Evolutionary conservation across 1,139 yeast species (phyloP), one percentile per base, ranked within the genome.

Genomic region (Pichia sp.): DNA sequence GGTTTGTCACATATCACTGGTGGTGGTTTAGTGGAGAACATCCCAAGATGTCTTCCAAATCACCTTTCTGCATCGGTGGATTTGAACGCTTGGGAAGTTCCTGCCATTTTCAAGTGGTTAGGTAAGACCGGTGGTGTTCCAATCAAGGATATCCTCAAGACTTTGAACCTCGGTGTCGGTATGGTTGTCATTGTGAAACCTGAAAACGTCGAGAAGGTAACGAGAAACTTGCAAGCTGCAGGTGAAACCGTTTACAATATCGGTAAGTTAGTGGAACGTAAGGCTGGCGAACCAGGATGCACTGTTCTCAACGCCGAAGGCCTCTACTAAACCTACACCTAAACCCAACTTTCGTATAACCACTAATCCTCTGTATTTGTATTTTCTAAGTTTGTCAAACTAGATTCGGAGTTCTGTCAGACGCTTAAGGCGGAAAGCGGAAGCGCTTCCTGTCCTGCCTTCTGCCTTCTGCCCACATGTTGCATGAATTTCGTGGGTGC

Each of bases 1-100:
- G 99, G 96, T 42, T 71, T 93, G 58, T 96, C 98, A 6, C 95
- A 93, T 58, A 91, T 93, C 52, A 93, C 99, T 18, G 99, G 99
- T 43, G 99, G 99, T 55, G 99, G 99, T 41, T 70, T 93, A 35
- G 81, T 91, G 25, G 99, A 93, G 62, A 93, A 93, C 60, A 78
- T 91, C 40, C 99, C 99, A 38, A 77, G 99, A 58, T 93, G 95
- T 20, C 68, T 93, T 46, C 98, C 98, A 44, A 65, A 74, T 44
- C 63, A 76, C 50, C 66, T 91, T 46, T 79, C 80, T 54, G 98
- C 96, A 14, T 69, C 67, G 48, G 74, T 93, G 36, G 96, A 91
- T 58, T 77, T 84, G 56, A 65, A 65, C 37, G 63, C 74, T 10
- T 88, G 97, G 95, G 73, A 76, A 48, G 80, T 91, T 28, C 94